Base-by-base conservation (phyloP, 2,329 filamentous ascomycete genomes). In the Diaporthe vaccinii region DNA sequence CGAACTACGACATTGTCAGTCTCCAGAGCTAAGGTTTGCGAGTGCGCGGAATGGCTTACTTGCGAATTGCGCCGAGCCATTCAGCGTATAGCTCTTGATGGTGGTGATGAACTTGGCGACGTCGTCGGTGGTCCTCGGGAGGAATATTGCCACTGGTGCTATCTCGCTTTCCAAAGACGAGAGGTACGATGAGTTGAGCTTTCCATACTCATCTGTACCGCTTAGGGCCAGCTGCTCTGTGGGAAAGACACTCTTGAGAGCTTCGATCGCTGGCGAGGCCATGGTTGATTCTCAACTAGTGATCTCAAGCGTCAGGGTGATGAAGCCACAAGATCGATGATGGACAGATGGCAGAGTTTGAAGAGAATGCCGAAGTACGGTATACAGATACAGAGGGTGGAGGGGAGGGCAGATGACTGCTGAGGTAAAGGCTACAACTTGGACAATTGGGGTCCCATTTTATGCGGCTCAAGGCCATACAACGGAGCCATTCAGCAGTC, bases 51-150 rank as follows among this genome's bases (percentile, higher is more conserved):
- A 12, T 34, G 9, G 17, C 67, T 31, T 31, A 71, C 68, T 81
- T 9, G 85, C 84, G 77, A 86, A 87, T 15, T 55, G 61, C 15
- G 62, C 72, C 2, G 39, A 58, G 20, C 68, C 68, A 49, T 71
- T 39, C 34, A 74, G 36, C 28, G 67, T 72, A 59, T 74, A 76
- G 3, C 62, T 65, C 53, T 73, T 73, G 44, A 78, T 49, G 1
- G 55, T 67, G 12, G 34, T 61, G 15, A 78, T 65, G 51, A 78
- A 78, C 22, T 46, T 58, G 34, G 76, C 57, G 17, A 79, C 77
- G 17, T 79, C 77, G 4, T 73, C 61, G 2, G 31, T 70, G 20
- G 25, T 72, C 44, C 73, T 74, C 20, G 78, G 77, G 28, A 74
- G 76, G 22, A 78, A 73, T 39, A 78, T 78, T 17, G 44, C 72